Base-by-base conservation (phyloP, 2,329 filamentous ascomycete genomes). In the Paramyrothecium roridum region DNA sequence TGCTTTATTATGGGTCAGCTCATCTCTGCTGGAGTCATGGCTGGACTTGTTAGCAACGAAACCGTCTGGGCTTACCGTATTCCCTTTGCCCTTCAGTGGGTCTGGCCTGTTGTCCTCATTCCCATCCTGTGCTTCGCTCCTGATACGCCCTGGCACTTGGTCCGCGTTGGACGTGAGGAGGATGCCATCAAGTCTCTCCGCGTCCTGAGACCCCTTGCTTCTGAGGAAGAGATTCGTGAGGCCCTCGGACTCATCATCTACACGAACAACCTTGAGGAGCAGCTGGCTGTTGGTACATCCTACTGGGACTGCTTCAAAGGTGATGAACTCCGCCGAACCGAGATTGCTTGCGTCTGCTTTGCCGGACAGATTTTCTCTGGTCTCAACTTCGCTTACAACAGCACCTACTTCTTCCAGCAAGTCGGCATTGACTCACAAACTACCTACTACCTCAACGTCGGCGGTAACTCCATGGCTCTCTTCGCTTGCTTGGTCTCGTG, bases 251-350 rank as follows among this genome's bases (percentile, higher is more conserved):
- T 77, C 55, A 76, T 79, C 56, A 58, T 71, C 12, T 70, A 76
- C 23, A 79, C 76, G 3, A 73, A 77, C 54, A 68, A 72, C 59
- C 61, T 73, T 1, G 74, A 80, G 61, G 66, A 70, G 34, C 64
- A 69, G n/a, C 64, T 72, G 37, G 70, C 71, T 1, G 61, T 61
- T 2, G 77, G 76, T 2, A 73, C 73, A 1, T 70, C 65, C 0
- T 82, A 82, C 59, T 50, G 63, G 23, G 76, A 81, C 63, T 80
- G 77, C 59, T 81, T 82, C 65, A 73, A 72, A 22, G 74, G 73
- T 8, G 61, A 67, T 8, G 75, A 82, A 54, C 65, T 76, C 11
- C 70, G 76, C 2, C 70, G 77, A 37, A 78, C 76, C 1, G 75
- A 78, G 56, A 76, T 79, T 33, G 73, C 72, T 33, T 70, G 73